Conservation (phyloP, 495 filamentous ascomycete genomes). For the Tirmania nivea region DNA sequence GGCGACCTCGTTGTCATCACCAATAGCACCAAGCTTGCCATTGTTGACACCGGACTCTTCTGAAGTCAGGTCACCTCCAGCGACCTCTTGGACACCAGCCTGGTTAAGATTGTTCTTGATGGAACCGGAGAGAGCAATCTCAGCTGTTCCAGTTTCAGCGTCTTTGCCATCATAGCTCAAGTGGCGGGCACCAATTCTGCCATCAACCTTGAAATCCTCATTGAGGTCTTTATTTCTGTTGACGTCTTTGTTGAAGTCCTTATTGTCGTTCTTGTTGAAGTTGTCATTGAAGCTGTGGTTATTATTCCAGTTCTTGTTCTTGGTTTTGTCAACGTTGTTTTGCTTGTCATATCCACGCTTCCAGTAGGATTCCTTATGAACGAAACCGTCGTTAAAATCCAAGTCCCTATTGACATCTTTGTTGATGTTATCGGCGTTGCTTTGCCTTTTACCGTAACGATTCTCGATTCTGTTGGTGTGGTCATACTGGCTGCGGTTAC, state of each 20-base stretch:
- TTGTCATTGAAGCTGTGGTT: background rate
- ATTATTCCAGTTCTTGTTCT: too few species aligned
- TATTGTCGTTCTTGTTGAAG: background rate
- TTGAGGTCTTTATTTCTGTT: background rate
- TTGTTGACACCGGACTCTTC: too few species aligned
- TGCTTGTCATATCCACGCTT: too few species aligned
- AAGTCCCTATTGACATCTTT: background rate
- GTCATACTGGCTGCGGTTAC: too few species aligned
- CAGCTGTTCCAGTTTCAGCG: background rate
- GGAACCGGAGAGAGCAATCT: background rate
- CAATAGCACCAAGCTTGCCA: too few species aligned
- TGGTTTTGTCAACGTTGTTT: too few species aligned
- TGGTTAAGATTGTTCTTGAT: background rate
- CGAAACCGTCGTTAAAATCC: background rate
- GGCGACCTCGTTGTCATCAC: background rate
- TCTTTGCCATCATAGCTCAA: background rate
- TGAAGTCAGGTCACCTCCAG: background rate
- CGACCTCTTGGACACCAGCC: background rate
- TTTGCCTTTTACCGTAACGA: too few species aligned
- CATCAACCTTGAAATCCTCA: background rate
- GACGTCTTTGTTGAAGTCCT: background rate
- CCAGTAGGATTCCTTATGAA: too few species aligned
- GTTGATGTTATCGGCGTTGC: too few species aligned
- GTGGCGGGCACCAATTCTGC: background rate
- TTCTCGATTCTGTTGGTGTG: too few species aligned